Conservation (phyloP, 208 protist genomes). For the Tetramitus jugosus region DNA sequence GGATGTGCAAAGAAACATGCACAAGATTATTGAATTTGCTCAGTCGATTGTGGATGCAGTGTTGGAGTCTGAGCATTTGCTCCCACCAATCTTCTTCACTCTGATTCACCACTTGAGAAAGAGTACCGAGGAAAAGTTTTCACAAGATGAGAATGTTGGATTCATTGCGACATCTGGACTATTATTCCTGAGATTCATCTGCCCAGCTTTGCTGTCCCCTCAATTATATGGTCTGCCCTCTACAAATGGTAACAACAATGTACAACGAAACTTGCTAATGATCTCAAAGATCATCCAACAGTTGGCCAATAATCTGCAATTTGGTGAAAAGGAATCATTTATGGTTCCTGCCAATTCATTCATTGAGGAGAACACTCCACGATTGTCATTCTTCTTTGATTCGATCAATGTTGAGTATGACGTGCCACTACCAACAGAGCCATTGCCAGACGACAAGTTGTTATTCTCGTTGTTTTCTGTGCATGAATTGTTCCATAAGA, state of each 20-base stretch:
- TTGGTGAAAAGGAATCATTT: background rate
- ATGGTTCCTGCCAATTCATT: background rate
- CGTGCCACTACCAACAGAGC: background rate
- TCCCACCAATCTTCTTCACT: background rate
- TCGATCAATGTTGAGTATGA: background rate
- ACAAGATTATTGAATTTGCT: background rate
- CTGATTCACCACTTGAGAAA: background rate
- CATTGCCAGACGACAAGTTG: background rate
- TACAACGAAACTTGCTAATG: background rate
- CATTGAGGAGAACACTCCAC: background rate
- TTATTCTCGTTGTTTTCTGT: background rate
- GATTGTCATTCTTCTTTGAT: background rate
- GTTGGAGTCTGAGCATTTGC: background rate
- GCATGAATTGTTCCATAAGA: background rate
- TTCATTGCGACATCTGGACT: background rate
- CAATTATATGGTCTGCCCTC: background rate
- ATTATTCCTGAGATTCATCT: slow-evolving; percentile 7
- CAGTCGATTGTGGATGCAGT: background rate
- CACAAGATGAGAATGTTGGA: background rate
- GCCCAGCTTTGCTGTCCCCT: background rate
- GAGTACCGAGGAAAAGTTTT: background rate
- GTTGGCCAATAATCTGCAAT: background rate
- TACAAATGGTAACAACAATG: background rate
- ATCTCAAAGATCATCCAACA: slow-evolving; percentile 11
- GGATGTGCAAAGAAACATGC: background rate